Base-by-base conservation (phyloP, 805 yeast genomes). In the Metschnikowia drakensbergensis region DNA sequence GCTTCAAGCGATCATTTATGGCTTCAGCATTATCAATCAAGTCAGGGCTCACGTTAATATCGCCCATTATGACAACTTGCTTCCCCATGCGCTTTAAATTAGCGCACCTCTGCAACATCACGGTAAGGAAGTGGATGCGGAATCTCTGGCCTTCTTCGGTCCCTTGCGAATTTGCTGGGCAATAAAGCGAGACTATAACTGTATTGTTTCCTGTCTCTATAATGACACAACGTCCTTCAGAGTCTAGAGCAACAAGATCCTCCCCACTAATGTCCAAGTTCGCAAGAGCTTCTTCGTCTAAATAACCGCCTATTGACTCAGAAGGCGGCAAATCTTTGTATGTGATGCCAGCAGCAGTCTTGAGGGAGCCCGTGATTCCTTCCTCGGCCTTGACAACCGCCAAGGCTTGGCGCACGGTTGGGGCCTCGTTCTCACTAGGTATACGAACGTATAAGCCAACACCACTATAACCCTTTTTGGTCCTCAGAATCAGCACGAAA, bases 151-250 rank as follows among this genome's bases (percentile, higher is more conserved):
- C 96, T 28, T 81, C 84, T 26, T 79, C 85, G 0, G 89, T 80
- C 0, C 76, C 79, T 64, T 74, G 72, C 0, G 97, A 88, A 62
- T 89, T 88, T 1, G 98, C 98, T 0, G 98, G 98, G 62, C 97
- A 92, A 60, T 92, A 92, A 4, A 84, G 75, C 0, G 83, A 72
- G 39, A 87, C 77, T 0, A 87, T 63, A 3, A 87, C 87, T 0
- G 81, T 59, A 46, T 81, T 77, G 52, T 73, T 76, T 1, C 83
- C 79, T 25, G 91, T 60, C 59, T 94, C 98, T 0, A 91, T 66
- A 4, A 88, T 75, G 2, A 90, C 76, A 50, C 88, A 80, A 38
- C 99, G 71, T 1, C 98, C 98, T 63, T 94, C 94, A n/a, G 77
- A 61, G 61, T 92, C 99, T 0, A 94, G 57, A 9, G 39, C 40